Conservation (phyloP, 352 stramenopile genomes). For the Aphanomyces euteiches region DNA sequence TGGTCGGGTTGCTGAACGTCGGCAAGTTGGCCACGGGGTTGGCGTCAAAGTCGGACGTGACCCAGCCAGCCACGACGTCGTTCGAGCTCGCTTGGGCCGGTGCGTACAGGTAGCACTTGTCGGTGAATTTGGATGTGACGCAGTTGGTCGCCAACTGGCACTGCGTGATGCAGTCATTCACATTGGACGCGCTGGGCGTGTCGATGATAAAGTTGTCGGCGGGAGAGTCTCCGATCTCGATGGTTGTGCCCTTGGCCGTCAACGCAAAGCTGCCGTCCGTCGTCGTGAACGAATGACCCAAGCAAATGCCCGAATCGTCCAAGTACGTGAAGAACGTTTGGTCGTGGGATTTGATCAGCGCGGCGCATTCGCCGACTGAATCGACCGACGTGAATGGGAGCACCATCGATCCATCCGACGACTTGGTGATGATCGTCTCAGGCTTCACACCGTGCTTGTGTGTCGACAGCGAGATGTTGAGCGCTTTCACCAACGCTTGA, state of each 20-base stretch:
- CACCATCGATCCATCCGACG: neutral
- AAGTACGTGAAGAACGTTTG: slow-evolving; percentile 11
- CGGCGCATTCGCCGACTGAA: slow-evolving; percentile 15
- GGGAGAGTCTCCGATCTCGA: neutral
- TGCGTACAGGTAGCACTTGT: slow-evolving; percentile 1
- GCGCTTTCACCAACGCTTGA: neutral
- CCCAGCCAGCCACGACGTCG: neutral
- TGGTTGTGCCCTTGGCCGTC: neutral
- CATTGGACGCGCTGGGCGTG: neutral
- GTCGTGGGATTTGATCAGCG: neutral
- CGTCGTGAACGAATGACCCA: neutral
- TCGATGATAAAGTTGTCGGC: slow-evolving; percentile 1
- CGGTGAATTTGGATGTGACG: neutral
- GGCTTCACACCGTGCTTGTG: neutral
- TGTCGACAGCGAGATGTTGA: neutral
- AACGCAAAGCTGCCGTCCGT: neutral
- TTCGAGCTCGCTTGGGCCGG: neutral
- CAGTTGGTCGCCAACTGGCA: neutral
- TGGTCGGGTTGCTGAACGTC: neutral
- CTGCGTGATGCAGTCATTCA: neutral
- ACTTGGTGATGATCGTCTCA: neutral
- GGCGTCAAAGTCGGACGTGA: neutral
- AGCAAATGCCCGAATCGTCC: neutral
- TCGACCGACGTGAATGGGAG: neutral
- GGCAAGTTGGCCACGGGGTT: neutral